A percentile compares a stretch with the other conserved stretches of the same genome.
These are phyloP conservation scores for Ettlia oleoabundans DNA, from an alignment of 139 green algal genomes.

Conservation along the genomic window DNA sequence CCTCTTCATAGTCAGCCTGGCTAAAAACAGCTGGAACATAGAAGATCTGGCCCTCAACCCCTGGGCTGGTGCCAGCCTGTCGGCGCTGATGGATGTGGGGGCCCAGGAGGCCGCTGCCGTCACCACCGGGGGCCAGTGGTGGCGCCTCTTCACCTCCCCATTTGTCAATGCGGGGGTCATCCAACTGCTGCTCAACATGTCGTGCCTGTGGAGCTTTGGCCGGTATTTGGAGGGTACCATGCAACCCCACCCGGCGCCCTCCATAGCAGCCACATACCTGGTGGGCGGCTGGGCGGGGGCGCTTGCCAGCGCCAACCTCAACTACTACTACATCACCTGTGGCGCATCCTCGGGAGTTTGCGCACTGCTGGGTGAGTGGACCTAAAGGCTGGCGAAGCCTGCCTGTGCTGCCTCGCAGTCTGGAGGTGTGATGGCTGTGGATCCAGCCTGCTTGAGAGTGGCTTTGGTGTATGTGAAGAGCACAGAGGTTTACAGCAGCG, in stretches of 20 bases:
- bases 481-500: no score
- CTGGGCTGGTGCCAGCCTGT: slow-evolving; percentile 43
- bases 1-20: slow-evolving; percentile 49
- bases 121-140: slow-evolving; percentile 46
- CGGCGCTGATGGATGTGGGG: slow-evolving; percentile 41
- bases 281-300: slow-evolving; percentile 40
- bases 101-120: slow-evolving; percentile 40
- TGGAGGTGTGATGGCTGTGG: no score
- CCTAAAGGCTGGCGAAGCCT: not conserved
- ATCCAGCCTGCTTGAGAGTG: no score
- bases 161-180: slow-evolving; percentile 64
- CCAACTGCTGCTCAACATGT: slow-evolving; percentile 43
- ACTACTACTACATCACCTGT: slow-evolving; percentile 39
- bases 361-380: slow-evolving; percentile 52
- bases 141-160: slow-evolving; percentile 53
- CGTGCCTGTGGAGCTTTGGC: slow-evolving; percentile 58
- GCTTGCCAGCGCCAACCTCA: slow-evolving; percentile 56
- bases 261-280: slow-evolving; percentile 50
- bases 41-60: slow-evolving; percentile 60
- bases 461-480: no score
- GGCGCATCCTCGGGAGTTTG: slow-evolving; percentile 51
- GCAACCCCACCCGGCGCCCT: slow-evolving; percentile 6
- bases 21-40: slow-evolving; percentile 50
- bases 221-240: slow-evolving; percentile 39
- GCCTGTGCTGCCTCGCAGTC: not conserved